A percentile compares a stretch with the other conserved stretches of the same genome.
Evolutionary conservation across 345 rosid genomes (phyloP).

Genomic region (Citrus australasica): DNA sequence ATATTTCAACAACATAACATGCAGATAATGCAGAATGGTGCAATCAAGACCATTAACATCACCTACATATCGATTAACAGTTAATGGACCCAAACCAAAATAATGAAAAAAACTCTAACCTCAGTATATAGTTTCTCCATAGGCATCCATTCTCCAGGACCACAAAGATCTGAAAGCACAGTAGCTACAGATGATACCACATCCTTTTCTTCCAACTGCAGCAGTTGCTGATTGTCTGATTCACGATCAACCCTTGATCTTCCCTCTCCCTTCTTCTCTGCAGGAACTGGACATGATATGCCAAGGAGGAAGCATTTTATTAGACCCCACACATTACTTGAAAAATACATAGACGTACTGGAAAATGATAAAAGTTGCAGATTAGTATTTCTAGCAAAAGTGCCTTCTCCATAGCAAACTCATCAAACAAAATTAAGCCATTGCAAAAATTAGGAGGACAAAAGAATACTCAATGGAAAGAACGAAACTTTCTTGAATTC

Average conservation of each 20-base stretch:
- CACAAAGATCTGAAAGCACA: slow-evolving; percentile 94
- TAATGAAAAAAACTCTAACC: slow-evolving; percentile 41
- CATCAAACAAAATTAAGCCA: background rate
- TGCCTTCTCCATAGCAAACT: background rate
- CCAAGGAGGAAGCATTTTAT: slow-evolving; percentile 9
- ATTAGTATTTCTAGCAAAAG: background rate
- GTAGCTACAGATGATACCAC: slow-evolving; percentile 98
- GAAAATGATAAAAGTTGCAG: background rate
- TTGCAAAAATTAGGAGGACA: background rate
- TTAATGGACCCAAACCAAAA: background rate
- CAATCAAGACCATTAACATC: background rate
- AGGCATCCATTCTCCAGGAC: slow-evolving; percentile 99
- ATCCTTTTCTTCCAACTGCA: slow-evolving; percentile 94
- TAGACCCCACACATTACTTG: background rate
- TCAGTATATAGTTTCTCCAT: slow-evolving; percentile 90
- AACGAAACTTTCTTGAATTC: background rate
- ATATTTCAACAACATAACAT: background rate
- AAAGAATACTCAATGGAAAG: background rate
- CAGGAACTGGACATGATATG: slow-evolving; percentile 26
- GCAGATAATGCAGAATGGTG: background rate
- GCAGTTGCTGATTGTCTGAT: slow-evolving; percentile 86
- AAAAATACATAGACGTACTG: background rate
- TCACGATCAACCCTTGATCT: slow-evolving; percentile 82
- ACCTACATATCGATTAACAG: background rate
- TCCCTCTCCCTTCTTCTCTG: slow-evolving; percentile 83